Evolutionary conservation across 2,329 filamentous ascomycete species (phyloP).

Genomic region (Trichoderma endophyticum): DNA sequence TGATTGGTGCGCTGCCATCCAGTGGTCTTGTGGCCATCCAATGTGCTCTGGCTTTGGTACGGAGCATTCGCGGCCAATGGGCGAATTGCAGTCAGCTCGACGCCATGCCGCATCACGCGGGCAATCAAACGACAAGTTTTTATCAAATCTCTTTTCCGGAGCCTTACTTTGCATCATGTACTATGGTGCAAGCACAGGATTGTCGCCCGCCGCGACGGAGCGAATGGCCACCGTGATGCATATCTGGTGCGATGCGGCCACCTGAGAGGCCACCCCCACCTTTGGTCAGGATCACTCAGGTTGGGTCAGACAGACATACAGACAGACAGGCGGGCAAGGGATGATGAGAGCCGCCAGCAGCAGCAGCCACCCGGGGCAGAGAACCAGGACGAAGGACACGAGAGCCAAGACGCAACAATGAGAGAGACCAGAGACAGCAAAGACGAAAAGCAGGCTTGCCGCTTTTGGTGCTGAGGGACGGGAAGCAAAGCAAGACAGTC

Average conservation of each 20-base stretch:
- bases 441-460: conserved; percentile 14
- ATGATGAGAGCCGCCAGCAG: neutral
- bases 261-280: conserved; percentile 10
- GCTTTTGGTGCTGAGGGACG: conserved; percentile 9
- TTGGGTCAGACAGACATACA: neutral
- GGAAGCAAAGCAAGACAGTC: conserved; percentile 17
- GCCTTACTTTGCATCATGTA: conserved; percentile 17
- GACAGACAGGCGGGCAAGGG: neutral
- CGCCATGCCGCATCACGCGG: conserved; percentile 18
- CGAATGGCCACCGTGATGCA: conserved; percentile 14
- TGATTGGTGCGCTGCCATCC: conserved; percentile 20
- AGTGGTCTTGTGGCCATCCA: conserved; percentile 20
- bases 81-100: conserved; percentile 18
- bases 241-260: conserved; percentile 19
- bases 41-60: conserved; percentile 3
- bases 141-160: conserved; percentile 6
- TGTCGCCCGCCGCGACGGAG: conserved; percentile 4
- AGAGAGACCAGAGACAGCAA: neutral
- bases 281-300: neutral
- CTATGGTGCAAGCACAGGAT: neutral
- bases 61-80: conserved; percentile 15
- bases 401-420: conserved; percentile 7
- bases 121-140: conserved; percentile 14
- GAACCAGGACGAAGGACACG: conserved; percentile 4
- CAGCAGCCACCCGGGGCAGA: neutral